A percentile compares a stretch with the other conserved stretches of the same genome.
phyloP scores from a whole-genome alignment of 2,329 filamentous ascomycete species.

The Aspergillus sp. region DNA sequence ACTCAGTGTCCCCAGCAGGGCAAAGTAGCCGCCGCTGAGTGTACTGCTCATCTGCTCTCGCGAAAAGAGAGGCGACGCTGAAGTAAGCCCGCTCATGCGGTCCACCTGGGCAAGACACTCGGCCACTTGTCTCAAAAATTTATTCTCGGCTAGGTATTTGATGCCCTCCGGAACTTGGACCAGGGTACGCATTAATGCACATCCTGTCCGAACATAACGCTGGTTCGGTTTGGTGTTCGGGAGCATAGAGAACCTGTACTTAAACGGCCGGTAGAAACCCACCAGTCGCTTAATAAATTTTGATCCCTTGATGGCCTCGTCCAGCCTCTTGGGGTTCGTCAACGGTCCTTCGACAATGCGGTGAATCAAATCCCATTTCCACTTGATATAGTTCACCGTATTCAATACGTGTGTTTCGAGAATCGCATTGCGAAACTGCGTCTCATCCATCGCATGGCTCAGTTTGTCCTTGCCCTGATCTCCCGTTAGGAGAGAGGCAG shows the following conservation, averaged over 20 bases:
- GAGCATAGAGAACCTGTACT: conserved; percentile 88
- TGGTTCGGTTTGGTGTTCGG: conserved; percentile 91
- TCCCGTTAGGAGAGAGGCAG: conserved; percentile 39
- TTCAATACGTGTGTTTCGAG: conserved; percentile 78
- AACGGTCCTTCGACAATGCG: conserved; percentile 90
- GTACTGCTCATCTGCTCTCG: conserved; percentile 80
- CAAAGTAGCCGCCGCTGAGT: conserved; percentile 88
- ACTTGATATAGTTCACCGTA: conserved; percentile 88
- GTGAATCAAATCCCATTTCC: conserved; percentile 94
- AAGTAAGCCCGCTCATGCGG: conserved; percentile 69
- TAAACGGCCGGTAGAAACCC: conserved; percentile 95
- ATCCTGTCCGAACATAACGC: conserved; percentile 88
- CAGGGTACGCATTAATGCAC: conserved; percentile 80
- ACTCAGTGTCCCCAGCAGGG: conserved; percentile 84
- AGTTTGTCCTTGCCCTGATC: conserved; percentile 54
- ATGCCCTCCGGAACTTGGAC: conserved; percentile 83
- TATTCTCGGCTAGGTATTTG: conserved; percentile 85
- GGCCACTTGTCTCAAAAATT: conserved; percentile 87
- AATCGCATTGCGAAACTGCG: conserved; percentile 61
- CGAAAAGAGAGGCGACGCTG: conserved; percentile 82
- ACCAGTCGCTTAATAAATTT: conserved; percentile 95
- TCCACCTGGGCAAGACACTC: conserved; percentile 96
- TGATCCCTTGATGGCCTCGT: conserved; percentile 90
- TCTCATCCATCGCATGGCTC: conserved; percentile 63
- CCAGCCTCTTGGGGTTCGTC: conserved; percentile 83